These are phyloP conservation scores for Millerozyma miso DNA, from an alignment of 805 yeast species.

Conservation along the genomic window DNA sequence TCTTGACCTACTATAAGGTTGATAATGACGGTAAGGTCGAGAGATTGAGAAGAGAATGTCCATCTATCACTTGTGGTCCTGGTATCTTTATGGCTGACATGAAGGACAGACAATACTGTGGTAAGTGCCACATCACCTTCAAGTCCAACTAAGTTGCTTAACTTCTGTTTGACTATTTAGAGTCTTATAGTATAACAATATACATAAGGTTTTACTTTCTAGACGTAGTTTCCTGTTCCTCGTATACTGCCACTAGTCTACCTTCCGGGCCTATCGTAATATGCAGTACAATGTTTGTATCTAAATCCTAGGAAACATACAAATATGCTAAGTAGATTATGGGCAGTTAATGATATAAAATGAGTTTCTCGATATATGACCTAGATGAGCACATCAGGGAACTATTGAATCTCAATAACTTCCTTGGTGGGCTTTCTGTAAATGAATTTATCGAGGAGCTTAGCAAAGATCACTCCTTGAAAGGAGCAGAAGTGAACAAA, in stretches of 20 bases:
- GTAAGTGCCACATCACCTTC: slow-evolving; percentile 97
- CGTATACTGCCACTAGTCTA: no score
- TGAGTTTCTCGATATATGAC: slow-evolving; percentile 51
- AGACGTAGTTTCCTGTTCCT: not conserved
- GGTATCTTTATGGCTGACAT: slow-evolving; percentile 99
- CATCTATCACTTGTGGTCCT: slow-evolving; percentile 89
- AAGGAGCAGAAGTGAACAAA: slow-evolving; percentile 48
- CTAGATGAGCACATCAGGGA: slow-evolving; percentile 59
- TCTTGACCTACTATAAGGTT: slow-evolving; percentile 98
- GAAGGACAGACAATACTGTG: slow-evolving; percentile 99
- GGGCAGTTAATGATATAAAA: slow-evolving; percentile 7
- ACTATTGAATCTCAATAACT: slow-evolving; percentile 56
- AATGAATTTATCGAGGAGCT: slow-evolving; percentile 78
- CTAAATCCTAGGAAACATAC: not conserved
- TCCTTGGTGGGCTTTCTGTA: slow-evolving; percentile 65
- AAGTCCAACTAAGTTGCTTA: slow-evolving; percentile 33
- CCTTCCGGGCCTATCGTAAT: no score
- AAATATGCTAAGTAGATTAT: not conserved
- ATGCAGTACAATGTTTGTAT: not conserved
- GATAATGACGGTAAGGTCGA: slow-evolving; percentile 98
- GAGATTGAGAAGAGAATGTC: slow-evolving; percentile 98
- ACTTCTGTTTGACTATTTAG: not conserved
- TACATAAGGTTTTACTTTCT: not conserved
- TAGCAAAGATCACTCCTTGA: slow-evolving; percentile 59
- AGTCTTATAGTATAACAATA: slow-evolving; percentile 1